Evolutionary conservation across 2,329 filamentous ascomycete species (phyloP).

Genomic region (Beauveria scarabaeidicola): DNA sequence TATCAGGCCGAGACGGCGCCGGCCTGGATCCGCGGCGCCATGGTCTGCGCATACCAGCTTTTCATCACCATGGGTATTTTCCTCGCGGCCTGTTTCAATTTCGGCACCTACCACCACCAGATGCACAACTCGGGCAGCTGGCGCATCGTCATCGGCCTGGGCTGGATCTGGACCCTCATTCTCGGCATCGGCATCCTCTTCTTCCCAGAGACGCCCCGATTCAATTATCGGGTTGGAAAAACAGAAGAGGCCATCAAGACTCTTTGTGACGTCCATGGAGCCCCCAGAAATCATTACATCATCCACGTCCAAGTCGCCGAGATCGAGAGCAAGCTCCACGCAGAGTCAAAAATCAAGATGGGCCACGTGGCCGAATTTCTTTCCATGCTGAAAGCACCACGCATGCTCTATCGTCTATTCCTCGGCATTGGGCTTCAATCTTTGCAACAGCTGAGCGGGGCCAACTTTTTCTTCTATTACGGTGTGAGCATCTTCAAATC

Average conservation of each 20-base stretch:
- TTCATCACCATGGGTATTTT: conserved; percentile 66
- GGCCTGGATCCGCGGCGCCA: conserved; percentile 54
- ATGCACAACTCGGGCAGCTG: conserved; percentile 42
- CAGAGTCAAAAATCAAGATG: conserved; percentile 33
- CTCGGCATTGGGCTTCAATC: conserved; percentile 54
- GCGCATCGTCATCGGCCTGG: conserved; percentile 50
- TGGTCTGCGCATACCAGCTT: conserved; percentile 61
- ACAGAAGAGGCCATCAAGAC: conserved; percentile 38
- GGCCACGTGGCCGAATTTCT: conserved; percentile 38
- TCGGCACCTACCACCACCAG: conserved; percentile 44
- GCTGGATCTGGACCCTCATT: conserved; percentile 40
- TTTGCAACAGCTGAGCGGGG: conserved; percentile 54
- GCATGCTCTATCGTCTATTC: conserved; percentile 54
- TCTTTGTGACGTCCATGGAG: conserved; percentile 40
- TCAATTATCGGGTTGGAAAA: conserved; percentile 38
- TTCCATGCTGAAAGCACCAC: conserved; percentile 55
- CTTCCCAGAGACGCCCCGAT: conserved; percentile 46
- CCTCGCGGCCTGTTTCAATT: conserved; percentile 52
- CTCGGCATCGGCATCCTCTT: conserved; percentile 41
- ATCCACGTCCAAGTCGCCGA: conserved; percentile 43
- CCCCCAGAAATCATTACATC: conserved; percentile 32
- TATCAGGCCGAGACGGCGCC: conserved; percentile 66
- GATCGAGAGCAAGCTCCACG: conserved; percentile 43
- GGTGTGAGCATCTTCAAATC: conserved; percentile 43
- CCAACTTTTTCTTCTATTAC: conserved; percentile 61